Conservation (phyloP, 176 grass and related monocot species). For the Typha latifolia region DNA sequence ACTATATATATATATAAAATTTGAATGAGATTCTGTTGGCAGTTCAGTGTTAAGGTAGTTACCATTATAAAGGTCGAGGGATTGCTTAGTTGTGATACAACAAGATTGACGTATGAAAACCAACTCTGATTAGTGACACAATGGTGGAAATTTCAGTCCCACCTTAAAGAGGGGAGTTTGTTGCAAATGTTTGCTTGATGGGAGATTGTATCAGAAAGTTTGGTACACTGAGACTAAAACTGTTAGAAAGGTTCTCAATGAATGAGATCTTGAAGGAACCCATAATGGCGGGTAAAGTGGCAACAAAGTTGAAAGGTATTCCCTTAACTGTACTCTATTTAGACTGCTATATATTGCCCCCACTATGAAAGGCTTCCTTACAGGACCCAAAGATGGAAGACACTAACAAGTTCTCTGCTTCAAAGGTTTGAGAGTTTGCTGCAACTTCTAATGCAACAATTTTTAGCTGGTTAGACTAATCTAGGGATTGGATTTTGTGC, state of each 20-base stretch:
- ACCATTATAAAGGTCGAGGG: background rate
- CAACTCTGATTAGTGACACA: conserved; percentile 21
- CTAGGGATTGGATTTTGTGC: no score
- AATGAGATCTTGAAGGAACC: conserved; percentile 21
- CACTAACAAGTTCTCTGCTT: conserved; percentile 33
- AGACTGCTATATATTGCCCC: background rate
- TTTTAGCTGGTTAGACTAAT: background rate
- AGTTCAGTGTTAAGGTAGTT: conserved; percentile 50
- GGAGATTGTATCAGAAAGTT: conserved; percentile 42
- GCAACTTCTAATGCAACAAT: background rate
- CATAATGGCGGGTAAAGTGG: conserved; percentile 37
- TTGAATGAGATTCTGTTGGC: conserved; percentile 16
- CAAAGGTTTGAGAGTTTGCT: conserved; percentile 37
- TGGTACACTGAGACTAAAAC: conserved; percentile 7
- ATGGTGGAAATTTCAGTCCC: conserved; percentile 27
- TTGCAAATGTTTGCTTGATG: conserved; percentile 48
- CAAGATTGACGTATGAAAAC: background rate
- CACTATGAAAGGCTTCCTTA: background rate
- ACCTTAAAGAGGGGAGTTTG: conserved; percentile 44
- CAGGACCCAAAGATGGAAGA: conserved; percentile 35
- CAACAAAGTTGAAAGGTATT: conserved; percentile 31
- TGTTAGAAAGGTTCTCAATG: background rate
- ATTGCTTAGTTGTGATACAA: background rate
- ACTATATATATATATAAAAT: no score
- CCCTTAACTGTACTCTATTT: conserved; percentile 3